Evolutionary conservation across 2,329 filamentous ascomycete genomes (phyloP).

Genomic region (Cladosporium sphaerospermum): DNA sequence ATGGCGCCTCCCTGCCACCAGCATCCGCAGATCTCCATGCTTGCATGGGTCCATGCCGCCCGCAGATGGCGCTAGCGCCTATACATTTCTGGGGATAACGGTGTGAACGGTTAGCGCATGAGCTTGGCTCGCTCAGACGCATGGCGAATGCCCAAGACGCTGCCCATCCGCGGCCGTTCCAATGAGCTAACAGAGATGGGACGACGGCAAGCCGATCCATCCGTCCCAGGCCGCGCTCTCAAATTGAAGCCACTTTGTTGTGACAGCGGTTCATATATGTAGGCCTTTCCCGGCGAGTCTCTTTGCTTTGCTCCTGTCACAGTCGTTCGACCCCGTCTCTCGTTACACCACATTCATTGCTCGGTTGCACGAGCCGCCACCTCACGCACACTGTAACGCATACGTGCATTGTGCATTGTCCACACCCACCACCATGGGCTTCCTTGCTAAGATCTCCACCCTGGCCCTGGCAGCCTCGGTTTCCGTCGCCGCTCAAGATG

Average conservation of each 20-base stretch:
- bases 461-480: conserved; percentile 9
- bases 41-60: conserved; percentile 3
- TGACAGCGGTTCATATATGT: too few relatives aligned
- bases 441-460: conserved; percentile 5
- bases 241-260: neutral
- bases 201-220: conserved; percentile 1
- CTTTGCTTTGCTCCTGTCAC: conserved; percentile 1
- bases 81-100: conserved; percentile 2
- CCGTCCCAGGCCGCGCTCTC: neutral
- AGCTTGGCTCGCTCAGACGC: neutral
- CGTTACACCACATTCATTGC: conserved; percentile 6
- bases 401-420: conserved; percentile 10
- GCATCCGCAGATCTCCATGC: conserved; percentile 6
- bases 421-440: conserved; percentile 6
- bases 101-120: conserved; percentile 4
- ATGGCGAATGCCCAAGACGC: neutral
- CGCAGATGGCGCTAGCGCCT: neutral
- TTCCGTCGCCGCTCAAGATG: neutral
- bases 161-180: neutral
- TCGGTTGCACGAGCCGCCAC: conserved; percentile 7
- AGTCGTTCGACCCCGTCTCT: conserved; percentile 6
- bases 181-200: neutral
- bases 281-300: neutral
- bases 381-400: neutral
- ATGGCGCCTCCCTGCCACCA: conserved; percentile 6